Percentiles rank a stretch among this genome's conserved stretches.
Conservation (phyloP, 2,329 filamentous ascomycete genomes). For the Aureobasidium sp. region DNA sequence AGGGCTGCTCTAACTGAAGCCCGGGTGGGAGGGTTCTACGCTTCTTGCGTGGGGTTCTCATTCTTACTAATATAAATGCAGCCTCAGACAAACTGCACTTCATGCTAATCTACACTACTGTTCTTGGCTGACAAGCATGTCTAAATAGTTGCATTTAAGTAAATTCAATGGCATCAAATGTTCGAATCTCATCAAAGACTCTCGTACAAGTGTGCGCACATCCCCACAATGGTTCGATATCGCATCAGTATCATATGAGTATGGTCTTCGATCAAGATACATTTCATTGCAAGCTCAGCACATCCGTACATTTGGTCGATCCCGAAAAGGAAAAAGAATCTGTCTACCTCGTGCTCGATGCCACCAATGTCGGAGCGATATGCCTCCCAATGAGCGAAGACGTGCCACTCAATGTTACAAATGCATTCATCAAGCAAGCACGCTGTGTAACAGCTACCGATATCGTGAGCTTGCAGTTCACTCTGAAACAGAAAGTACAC, state of each 20-base stretch:
- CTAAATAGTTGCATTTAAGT: not conserved
- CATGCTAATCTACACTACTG: not conserved
- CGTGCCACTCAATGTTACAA: no score
- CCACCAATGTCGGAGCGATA: no score
- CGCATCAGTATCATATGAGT: not conserved
- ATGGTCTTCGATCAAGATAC: not conserved
- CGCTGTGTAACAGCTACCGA: no score
- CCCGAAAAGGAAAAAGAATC: no score
- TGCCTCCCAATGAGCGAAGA: no score
- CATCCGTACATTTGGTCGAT: not conserved
- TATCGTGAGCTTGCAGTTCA: no score
- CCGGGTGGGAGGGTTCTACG: slow-evolving; percentile 9
- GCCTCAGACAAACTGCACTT: not conserved
- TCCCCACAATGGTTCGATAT: not conserved
- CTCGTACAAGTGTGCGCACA: not conserved
- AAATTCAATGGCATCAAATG: not conserved
- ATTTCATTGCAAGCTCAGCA: not conserved
- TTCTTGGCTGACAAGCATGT: not conserved
- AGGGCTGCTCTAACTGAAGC: not conserved
- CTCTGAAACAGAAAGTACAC: no score
- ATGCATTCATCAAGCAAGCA: no score
- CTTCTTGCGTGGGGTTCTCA: not conserved
- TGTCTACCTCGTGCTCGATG: no score
- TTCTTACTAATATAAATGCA: not conserved
- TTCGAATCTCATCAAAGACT: not conserved